phyloP scores from a whole-genome alignment of 148 eudicot genomes.

The Silene conica region DNA sequence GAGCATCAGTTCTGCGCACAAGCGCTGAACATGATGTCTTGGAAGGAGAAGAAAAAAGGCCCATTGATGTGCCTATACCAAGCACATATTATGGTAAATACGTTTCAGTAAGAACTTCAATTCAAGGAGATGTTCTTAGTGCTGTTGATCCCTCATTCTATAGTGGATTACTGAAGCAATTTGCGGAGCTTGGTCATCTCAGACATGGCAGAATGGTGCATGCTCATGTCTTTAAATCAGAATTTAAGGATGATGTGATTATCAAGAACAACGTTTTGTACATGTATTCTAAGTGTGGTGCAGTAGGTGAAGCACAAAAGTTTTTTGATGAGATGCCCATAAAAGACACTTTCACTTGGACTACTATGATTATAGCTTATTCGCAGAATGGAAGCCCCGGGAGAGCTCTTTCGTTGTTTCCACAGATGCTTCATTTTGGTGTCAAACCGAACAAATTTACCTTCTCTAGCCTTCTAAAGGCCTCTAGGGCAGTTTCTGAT shows the following conservation, averaged over 20 bases:
- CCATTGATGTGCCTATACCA: neutral
- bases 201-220: constrained; percentile 49
- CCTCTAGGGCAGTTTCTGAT: constrained; percentile 36
- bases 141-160: constrained; percentile 29
- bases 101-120: constrained; percentile 19
- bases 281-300: constrained; percentile 57
- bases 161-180: constrained; percentile 34
- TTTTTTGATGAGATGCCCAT: constrained; percentile 49
- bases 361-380: constrained; percentile 51
- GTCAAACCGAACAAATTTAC: constrained; percentile 51
- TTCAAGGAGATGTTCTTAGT: neutral
- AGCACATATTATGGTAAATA: constrained; percentile 10
- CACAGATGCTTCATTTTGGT: constrained; percentile 39
- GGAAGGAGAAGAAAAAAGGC: constrained; percentile 18
- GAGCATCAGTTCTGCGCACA: neutral
- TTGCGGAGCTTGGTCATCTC: constrained; percentile 33
- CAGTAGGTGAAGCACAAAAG: constrained; percentile 34
- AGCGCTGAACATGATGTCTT: neutral
- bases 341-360: constrained; percentile 51
- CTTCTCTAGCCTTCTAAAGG: constrained; percentile 51
- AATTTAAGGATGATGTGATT: constrained; percentile 33
- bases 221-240: constrained; percentile 40
- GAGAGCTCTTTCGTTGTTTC: constrained; percentile 40
- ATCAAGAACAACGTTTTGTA: constrained; percentile 36
- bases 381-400: constrained; percentile 35